Evolutionary conservation across 805 yeast species (phyloP), one percentile per base, ranked within the genome.

Genomic region (Hanseniaspora lachancei): DNA sequence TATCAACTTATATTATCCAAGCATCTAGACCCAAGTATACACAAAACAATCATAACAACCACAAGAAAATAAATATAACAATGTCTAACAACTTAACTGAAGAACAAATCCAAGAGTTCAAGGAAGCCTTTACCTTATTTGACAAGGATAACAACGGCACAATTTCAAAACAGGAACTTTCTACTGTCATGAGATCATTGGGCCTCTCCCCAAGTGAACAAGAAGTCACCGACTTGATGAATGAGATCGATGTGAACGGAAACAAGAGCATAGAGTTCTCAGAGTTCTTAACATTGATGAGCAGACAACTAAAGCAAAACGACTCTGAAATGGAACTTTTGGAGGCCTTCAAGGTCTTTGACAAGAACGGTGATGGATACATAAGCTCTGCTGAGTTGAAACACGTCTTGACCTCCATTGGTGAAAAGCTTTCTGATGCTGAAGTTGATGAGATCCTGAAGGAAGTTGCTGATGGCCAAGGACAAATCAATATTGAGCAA

Each of bases 121-220:
- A 88, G 72, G 98, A 93, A 75, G 98, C 98, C 6, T 93, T 93
- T 70, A 88, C 97, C 59, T 79, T 93, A 61, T 93, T 93, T 64
- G 98, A 93, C 76, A 89, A 89, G 70, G 96, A 93, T 70, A 85
- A 89, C 66, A 97, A 89, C 71, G 98, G 98, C 10, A 87, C 88
- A 67, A 93, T 93, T 74, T 88, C 96, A 58, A 86, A 96, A 63
- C 80, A 86, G 66, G 98, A 93, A 73, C 77, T 93, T 62, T 97
- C 97, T 61, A 89, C 96, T 4, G 98, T 93, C 54, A 93, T 93
- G 98, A 84, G 98, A 74, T 87, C 97, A n/a, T 77, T 93, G 66
- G 98, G 98, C 53, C 93, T 89, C 71, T 91, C 91, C 66, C 98
- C 98, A 39, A 82, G 95, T 51, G 97, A 93, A 71, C 82, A 89